Percentiles rank a stretch among this genome's conserved stretches.
Evolutionary conservation across 345 rosid species (phyloP).

Genomic region (Melastoma malabathricum): DNA sequence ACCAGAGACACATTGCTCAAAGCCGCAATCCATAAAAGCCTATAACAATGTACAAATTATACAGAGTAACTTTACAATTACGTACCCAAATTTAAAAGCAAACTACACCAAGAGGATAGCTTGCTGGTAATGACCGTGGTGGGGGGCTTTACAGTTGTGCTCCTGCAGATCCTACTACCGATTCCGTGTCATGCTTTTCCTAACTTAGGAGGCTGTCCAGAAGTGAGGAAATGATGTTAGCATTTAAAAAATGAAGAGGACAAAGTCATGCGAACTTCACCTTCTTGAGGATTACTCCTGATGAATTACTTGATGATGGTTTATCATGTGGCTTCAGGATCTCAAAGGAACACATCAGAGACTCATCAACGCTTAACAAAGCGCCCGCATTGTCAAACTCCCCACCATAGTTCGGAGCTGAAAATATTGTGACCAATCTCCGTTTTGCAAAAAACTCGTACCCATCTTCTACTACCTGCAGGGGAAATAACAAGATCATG

Average conservation of each 20-base stretch:
- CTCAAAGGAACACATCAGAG: conserved; percentile 82
- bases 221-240: not conserved
- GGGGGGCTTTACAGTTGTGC: not conserved
- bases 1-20: too few species aligned
- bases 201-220: conserved; percentile 30
- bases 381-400: conserved; percentile 98
- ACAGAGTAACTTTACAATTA: too few species aligned
- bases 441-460: conserved; percentile 87
- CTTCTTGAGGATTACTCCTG: conserved; percentile 43
- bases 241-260: not conserved
- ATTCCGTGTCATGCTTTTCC: conserved; percentile 16
- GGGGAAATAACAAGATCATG: conserved; percentile 5
- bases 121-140: too few species aligned
- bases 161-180: not conserved
- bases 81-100: not conserved
- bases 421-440: conserved; percentile 80
- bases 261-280: conserved; percentile 17
- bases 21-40: too few species aligned
- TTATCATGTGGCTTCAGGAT: conserved; percentile 58
- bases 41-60: too few species aligned
- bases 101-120: not conserved
- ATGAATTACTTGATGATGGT: conserved; percentile 30
- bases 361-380: conserved; percentile 59
- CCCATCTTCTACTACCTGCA: conserved; percentile 99
- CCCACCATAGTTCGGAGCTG: conserved; percentile 98